Evolutionary conservation across 2,329 filamentous ascomycete genomes (phyloP).

Genomic region (Tympanopsis confertula): DNA sequence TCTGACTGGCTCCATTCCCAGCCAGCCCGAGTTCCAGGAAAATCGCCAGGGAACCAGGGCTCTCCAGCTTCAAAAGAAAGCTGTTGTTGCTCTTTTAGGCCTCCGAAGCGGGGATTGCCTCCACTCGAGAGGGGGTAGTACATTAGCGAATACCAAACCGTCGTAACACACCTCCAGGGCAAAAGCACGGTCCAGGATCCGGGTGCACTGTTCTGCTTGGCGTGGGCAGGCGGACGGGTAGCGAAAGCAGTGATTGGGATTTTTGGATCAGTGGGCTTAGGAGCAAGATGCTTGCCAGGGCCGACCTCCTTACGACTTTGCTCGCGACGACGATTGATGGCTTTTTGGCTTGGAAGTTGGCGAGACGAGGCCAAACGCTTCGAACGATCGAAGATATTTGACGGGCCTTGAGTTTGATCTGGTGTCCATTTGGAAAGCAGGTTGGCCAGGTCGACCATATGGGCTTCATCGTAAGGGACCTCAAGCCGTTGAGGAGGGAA

Average conservation of each 20-base stretch:
- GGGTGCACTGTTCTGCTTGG: slow-evolving; percentile 18
- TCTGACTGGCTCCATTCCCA: slow-evolving; percentile 44
- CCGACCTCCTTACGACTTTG: slow-evolving; percentile 38
- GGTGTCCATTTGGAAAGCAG: too few relatives aligned
- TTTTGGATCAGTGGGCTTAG: slow-evolving; percentile 24
- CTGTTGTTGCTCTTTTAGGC: slow-evolving; percentile 46
- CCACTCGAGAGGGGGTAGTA: slow-evolving; percentile 50
- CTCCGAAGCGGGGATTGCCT: slow-evolving; percentile 48
- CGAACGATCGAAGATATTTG: too few relatives aligned
- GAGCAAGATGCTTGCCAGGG: slow-evolving; percentile 34
- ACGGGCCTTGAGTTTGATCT: too few relatives aligned
- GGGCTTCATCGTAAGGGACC: too few relatives aligned
- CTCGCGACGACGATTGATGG: slow-evolving; percentile 47
- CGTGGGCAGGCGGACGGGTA: slow-evolving; percentile 12
- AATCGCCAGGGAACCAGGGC: slow-evolving; percentile 54
- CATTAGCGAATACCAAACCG: slow-evolving; percentile 55
- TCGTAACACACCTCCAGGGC: slow-evolving; percentile 53
- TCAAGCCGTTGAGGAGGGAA: too few relatives aligned
- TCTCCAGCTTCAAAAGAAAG: slow-evolving; percentile 44
- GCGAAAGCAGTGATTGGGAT: neutral
- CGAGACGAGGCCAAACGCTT: too few relatives aligned
- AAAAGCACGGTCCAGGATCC: slow-evolving; percentile 49
- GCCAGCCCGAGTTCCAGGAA: slow-evolving; percentile 48
- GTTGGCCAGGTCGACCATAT: too few relatives aligned
- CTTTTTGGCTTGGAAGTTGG: slow-evolving; percentile 43